These are phyloP conservation scores for Termitomyces sp. DNA, from an alignment of 768 basidiomycete genomes.

Conservation along the genomic window DNA sequence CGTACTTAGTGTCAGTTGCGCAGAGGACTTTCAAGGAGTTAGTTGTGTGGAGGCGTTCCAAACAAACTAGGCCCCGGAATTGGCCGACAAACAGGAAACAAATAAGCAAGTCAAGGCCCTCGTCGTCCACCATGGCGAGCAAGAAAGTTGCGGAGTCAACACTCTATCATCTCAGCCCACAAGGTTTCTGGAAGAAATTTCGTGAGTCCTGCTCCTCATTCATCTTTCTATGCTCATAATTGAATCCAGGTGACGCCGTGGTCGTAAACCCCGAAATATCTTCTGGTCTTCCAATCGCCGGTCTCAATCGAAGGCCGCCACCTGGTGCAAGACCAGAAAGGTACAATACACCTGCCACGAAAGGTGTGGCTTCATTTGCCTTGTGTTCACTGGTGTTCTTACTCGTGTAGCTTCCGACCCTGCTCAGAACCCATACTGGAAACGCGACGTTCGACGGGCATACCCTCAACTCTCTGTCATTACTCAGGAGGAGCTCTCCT, in stretches of 20 bases:
- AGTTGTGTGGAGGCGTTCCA: too few relatives aligned
- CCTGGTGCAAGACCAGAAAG: conserved; percentile 85
- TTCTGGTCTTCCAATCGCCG: conserved; percentile 75
- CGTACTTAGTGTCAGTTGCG: background rate
- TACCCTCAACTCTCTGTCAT: conserved; percentile 91
- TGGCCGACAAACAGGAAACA: conserved; percentile 14
- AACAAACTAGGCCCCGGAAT: background rate
- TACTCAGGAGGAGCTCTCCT: conserved; percentile 77
- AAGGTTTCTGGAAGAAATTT: conserved; percentile 97
- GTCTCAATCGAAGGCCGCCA: conserved; percentile 72
- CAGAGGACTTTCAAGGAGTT: too few relatives aligned
- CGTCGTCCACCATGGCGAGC: conserved; percentile 48
- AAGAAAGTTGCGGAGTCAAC: conserved; percentile 85
- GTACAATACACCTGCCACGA: conserved; percentile 84
- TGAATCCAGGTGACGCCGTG: conserved; percentile 64
- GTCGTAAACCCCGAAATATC: conserved; percentile 91
- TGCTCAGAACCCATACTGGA: conserved; percentile 92
- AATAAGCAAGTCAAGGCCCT: conserved; percentile 5
- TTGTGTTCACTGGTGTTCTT: background rate
- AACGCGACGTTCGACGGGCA: conserved; percentile 87
- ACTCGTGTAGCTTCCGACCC: conserved; percentile 60
- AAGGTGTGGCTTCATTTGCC: conserved; percentile 41
- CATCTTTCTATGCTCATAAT: background rate
- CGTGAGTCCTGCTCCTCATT: conserved; percentile 35
- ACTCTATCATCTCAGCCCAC: conserved; percentile 82